Percentiles rank a stretch among this genome's conserved stretches.
Evolutionary conservation across 768 basidiomycete species (phyloP).

Genomic region (Strobilomyces dryophilus): DNA sequence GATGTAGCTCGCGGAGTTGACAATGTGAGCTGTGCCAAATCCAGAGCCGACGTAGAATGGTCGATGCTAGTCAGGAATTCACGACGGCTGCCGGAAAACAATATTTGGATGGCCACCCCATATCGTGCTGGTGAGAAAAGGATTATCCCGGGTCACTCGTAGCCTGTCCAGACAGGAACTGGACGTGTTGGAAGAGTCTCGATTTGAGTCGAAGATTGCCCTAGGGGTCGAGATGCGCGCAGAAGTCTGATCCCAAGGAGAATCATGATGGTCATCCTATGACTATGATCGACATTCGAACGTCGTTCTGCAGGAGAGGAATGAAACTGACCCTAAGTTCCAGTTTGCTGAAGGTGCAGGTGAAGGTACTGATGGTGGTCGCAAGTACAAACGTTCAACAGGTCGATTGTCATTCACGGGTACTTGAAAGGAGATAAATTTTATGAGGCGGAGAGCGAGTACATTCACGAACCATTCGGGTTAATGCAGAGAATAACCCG

Average conservation of each 20-base stretch:
- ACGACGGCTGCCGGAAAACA: not conserved
- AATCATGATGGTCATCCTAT: not conserved
- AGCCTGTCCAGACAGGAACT: not conserved
- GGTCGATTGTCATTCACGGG: not conserved
- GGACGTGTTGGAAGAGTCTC: not conserved
- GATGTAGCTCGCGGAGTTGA: slow-evolving; percentile 31
- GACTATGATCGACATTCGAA: not conserved
- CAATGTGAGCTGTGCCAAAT: slow-evolving; percentile 23
- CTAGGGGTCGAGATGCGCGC: not conserved
- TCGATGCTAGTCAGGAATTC: not conserved
- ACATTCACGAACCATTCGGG: not conserved
- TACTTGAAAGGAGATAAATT: not conserved
- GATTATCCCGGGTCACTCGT: not conserved
- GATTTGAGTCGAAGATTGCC: not conserved
- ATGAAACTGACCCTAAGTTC: not conserved
- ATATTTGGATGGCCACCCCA: not conserved
- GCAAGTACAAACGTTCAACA: not conserved
- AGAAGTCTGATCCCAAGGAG: not conserved
- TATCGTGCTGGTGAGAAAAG: not conserved
- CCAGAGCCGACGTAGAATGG: slow-evolving; percentile 21
- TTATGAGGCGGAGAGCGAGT: not conserved
- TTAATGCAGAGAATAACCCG: not conserved
- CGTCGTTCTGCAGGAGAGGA: not conserved
- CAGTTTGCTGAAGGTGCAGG: not conserved
- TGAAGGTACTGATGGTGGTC: not conserved